Conservation (phyloP, 2,329 filamentous ascomycete genomes). For the Diaporthe nobilis region DNA sequence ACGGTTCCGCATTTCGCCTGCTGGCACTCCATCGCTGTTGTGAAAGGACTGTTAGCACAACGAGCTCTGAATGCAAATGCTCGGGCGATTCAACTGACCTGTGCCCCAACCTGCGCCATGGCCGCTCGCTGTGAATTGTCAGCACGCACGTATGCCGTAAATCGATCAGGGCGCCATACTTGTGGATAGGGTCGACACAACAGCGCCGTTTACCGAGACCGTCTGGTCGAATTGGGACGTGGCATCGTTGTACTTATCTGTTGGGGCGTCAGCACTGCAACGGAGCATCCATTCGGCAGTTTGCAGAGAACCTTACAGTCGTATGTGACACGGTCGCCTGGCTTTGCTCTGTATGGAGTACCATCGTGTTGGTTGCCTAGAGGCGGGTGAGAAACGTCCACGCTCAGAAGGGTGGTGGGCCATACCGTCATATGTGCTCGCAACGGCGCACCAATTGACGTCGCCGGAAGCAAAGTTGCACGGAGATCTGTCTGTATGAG, state of each 20-base stretch:
- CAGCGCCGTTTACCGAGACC: background rate
- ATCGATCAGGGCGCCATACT: background rate
- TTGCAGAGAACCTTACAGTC: background rate
- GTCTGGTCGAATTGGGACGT: background rate
- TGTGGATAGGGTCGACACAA: background rate
- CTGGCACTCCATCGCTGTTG: slow-evolving; percentile 51
- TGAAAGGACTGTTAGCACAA: background rate
- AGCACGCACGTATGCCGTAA: background rate
- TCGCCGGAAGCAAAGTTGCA: background rate
- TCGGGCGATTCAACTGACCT: background rate
- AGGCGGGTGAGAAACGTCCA: background rate
- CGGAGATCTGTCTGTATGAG: background rate
- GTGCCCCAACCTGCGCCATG: background rate
- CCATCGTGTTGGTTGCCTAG: background rate
- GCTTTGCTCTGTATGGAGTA: background rate
- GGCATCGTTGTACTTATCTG: background rate
- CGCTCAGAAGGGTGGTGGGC: background rate
- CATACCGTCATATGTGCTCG: slow-evolving; percentile 10
- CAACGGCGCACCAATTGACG: slow-evolving; percentile 7
- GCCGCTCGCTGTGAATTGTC: background rate
- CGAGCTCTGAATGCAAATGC: background rate
- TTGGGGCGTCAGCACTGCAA: background rate
- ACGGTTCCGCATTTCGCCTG: slow-evolving; percentile 56
- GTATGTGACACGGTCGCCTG: slow-evolving; percentile 10
- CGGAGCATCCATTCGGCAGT: background rate